Conservation (phyloP, 2,329 filamentous ascomycete genomes). For the Alternaria longipes region DNA sequence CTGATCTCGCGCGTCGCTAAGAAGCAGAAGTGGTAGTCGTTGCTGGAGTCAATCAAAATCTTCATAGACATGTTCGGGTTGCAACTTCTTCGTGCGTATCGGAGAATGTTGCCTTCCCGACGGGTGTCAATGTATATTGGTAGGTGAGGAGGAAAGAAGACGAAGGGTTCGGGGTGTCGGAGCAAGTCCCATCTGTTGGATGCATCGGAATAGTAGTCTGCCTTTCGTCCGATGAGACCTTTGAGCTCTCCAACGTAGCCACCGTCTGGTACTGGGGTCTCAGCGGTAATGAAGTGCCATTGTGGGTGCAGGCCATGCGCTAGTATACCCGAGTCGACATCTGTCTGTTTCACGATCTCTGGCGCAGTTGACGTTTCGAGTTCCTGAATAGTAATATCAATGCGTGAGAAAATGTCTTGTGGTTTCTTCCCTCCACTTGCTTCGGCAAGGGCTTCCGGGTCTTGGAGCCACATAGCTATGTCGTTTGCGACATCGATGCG, state of each 20-base stretch:
- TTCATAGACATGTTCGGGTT: constrained; percentile 88
- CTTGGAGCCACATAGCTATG: constrained; percentile 80
- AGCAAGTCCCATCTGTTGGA: constrained; percentile 58
- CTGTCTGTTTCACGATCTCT: constrained; percentile 60
- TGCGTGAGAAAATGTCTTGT: constrained; percentile 75
- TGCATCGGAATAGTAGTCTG: constrained; percentile 58
- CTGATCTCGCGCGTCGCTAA: constrained; percentile 83
- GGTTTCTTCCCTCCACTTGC: constrained; percentile 71
- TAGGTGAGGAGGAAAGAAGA: constrained; percentile 79
- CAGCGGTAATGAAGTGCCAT: constrained; percentile 73
- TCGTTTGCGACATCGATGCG: constrained; percentile 78
- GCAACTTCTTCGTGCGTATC: constrained; percentile 93
- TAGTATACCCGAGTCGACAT: constrained; percentile 59
- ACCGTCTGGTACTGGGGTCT: constrained; percentile 60
- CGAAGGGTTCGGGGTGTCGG: constrained; percentile 62
- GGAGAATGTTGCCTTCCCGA: constrained; percentile 82
- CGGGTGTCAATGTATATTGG: constrained; percentile 94
- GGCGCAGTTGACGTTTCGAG: constrained; percentile 62
- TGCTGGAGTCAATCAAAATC: constrained; percentile 78
- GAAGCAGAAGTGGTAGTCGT: constrained; percentile 87
- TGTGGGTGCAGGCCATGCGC: constrained; percentile 68
- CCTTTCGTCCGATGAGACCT: constrained; percentile 58
- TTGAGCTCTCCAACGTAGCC: constrained; percentile 77
- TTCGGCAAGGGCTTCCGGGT: constrained; percentile 72
- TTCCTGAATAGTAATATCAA: constrained; percentile 64